Conservation (phyloP, 2,329 filamentous ascomycete species). For the Scytalidium sp. region DNA sequence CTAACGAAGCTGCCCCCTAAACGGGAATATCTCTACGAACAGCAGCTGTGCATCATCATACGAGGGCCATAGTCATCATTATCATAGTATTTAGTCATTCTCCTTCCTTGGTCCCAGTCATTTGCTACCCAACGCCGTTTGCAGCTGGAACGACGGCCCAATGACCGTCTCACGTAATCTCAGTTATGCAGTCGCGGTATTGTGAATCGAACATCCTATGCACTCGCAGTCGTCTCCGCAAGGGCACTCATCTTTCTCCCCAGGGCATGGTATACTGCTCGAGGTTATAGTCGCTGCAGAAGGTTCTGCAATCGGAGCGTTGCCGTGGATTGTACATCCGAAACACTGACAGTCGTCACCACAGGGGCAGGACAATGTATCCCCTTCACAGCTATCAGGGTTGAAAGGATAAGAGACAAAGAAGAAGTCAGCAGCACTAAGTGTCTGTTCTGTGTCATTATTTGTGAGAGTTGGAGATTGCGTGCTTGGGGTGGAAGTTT, state of each 20-base stretch:
- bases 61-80: too few relatives aligned
- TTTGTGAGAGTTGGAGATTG: neutral
- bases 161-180: neutral
- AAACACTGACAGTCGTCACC: conserved; percentile 58
- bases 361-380: conserved; percentile 50
- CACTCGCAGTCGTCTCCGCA: conserved; percentile 59
- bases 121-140: neutral
- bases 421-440: conserved; percentile 50
- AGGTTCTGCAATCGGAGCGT: too few relatives aligned
- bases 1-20: neutral
- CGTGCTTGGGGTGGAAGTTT: conserved; percentile 8
- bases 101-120: neutral
- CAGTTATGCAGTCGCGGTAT: neutral
- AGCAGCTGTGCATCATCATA: neutral
- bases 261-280: conserved; percentile 23
- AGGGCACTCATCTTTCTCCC: conserved; percentile 47
- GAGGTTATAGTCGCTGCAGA: too few relatives aligned
- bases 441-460: conserved; percentile 46
- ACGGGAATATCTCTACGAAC: neutral
- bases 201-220: conserved; percentile 53
- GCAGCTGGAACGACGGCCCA: neutral
- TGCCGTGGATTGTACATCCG: conserved; percentile 52
- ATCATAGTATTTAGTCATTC: neutral
- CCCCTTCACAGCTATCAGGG: conserved; percentile 44
- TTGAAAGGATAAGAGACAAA: conserved; percentile 54